Conservation (phyloP, 495 filamentous ascomycete species). For the Amphirosellinia nigrospora region DNA sequence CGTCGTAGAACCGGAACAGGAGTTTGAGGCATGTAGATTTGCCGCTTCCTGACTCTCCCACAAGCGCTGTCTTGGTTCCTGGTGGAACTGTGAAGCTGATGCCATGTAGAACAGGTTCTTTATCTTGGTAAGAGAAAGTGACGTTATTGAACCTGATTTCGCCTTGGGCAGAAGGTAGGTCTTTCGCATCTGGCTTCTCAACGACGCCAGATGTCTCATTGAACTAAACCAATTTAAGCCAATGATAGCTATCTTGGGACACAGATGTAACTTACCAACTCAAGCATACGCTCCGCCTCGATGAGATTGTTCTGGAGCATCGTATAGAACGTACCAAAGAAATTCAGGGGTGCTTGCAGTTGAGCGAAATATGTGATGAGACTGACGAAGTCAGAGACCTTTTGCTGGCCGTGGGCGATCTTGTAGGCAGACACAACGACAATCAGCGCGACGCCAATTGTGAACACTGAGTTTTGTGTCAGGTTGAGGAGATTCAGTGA, state of each 20-base stretch:
- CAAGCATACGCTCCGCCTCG: slow-evolving; percentile 82
- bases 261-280: slow-evolving; percentile 55
- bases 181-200: slow-evolving; percentile 51
- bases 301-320: slow-evolving; percentile 88
- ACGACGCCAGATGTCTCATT: slow-evolving; percentile 78
- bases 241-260: not conserved
- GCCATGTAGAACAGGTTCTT: slow-evolving; percentile 78
- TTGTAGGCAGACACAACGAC: slow-evolving; percentile 63
- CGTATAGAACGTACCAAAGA: slow-evolving; percentile 87
- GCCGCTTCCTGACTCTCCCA: slow-evolving; percentile 83
- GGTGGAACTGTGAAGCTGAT: slow-evolving; percentile 73
- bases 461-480: slow-evolving; percentile 26
- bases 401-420: slow-evolving; percentile 85
- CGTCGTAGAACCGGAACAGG: slow-evolving; percentile 82
- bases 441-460: slow-evolving; percentile 23
- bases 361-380: slow-evolving; percentile 83
- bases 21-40: slow-evolving; percentile 86
- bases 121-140: slow-evolving; percentile 76
- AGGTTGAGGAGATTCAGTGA: slow-evolving; percentile 74
- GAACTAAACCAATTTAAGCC: slow-evolving; percentile 19
- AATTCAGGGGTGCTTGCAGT: slow-evolving; percentile 80
- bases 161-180: slow-evolving; percentile 66
- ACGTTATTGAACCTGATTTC: slow-evolving; percentile 77
- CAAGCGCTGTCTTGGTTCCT: slow-evolving; percentile 81
- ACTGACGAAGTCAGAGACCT: slow-evolving; percentile 77